These are phyloP conservation scores for Penicillium fimorum DNA, from an alignment of 495 filamentous ascomycete genomes.

Conservation along the genomic window DNA sequence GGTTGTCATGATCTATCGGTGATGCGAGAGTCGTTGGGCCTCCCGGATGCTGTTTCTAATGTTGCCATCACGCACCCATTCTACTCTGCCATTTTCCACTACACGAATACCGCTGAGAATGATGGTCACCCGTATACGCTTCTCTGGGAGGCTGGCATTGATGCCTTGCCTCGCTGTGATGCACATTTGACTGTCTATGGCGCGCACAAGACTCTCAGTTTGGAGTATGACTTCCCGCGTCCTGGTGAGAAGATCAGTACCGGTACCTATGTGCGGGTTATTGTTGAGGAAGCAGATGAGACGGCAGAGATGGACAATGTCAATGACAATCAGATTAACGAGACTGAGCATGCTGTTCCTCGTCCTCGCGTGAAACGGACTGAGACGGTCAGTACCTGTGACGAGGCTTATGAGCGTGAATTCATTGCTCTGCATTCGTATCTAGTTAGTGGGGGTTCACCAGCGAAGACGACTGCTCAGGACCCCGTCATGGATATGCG, in stretches of 20 bases:
- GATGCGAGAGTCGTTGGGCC: slow-evolving; percentile 56
- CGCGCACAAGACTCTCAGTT: slow-evolving; percentile 42
- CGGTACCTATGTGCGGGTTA: slow-evolving; percentile 46
- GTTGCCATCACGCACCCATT: slow-evolving; percentile 46
- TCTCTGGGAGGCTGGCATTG: slow-evolving; percentile 56
- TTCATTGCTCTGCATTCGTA: slow-evolving; percentile 49
- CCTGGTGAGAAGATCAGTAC: slow-evolving; percentile 26
- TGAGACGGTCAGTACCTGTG: slow-evolving; percentile 43
- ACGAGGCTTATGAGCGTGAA: slow-evolving; percentile 54
- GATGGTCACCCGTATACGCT: slow-evolving; percentile 44
- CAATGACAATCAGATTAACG: slow-evolving; percentile 6
- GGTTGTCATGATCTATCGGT: slow-evolving; percentile 56
- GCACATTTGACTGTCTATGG: slow-evolving; percentile 56
- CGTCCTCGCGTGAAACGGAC: slow-evolving; percentile 26
- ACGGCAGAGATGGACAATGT: slow-evolving; percentile 12
- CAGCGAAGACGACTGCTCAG: slow-evolving; percentile 48
- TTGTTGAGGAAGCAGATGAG: slow-evolving; percentile 44
- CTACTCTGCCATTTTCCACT: slow-evolving; percentile 48
- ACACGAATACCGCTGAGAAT: slow-evolving; percentile 20
- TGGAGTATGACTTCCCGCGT: slow-evolving; percentile 55
- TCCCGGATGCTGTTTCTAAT: slow-evolving; percentile 44
- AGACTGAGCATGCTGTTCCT: neutral
- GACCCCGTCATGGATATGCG: slow-evolving; percentile 51
- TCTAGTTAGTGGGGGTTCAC: slow-evolving; percentile 33
- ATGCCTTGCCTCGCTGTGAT: slow-evolving; percentile 54